A percentile compares a stretch with the other conserved stretches of the same genome.
Evolutionary conservation across 768 basidiomycete species (phyloP).

Genomic region (Rickenella mellea): DNA sequence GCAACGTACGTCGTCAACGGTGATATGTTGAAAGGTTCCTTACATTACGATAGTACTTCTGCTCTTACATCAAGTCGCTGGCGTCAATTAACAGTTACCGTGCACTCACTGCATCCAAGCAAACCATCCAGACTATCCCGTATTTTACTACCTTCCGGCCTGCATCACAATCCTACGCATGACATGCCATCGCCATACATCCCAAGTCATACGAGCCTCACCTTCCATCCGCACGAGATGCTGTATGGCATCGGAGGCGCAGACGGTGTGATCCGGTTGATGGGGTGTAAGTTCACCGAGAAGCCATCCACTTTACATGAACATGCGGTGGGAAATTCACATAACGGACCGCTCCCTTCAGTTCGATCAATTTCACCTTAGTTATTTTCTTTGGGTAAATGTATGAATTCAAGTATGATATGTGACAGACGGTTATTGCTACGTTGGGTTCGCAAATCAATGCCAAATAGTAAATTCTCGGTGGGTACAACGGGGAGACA

Average conservation of each 20-base stretch:
- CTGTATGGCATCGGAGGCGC: slow-evolving; percentile 63
- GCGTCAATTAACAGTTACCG: slow-evolving; percentile 53
- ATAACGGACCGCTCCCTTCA: background rate
- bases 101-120: slow-evolving; percentile 44
- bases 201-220: slow-evolving; percentile 51
- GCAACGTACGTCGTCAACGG: slow-evolving; percentile 52
- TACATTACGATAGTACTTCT: slow-evolving; percentile 36
- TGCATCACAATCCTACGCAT: slow-evolving; percentile 46
- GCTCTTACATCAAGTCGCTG: slow-evolving; percentile 49
- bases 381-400: background rate
- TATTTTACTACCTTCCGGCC: slow-evolving; percentile 43
- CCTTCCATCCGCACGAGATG: slow-evolving; percentile 86
- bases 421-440: no score
- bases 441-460: no score
- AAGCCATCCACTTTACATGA: background rate
- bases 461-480: no score
- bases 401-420: no score
- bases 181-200: slow-evolving; percentile 48
- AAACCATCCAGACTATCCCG: slow-evolving; percentile 28
- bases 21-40: slow-evolving; percentile 5
- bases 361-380: background rate
- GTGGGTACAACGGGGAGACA: no score
- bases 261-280: slow-evolving; percentile 58
- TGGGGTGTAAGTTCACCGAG: slow-evolving; percentile 43
- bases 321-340: background rate